Evolutionary conservation across 1,284 basidiomycete species (phyloP), one percentile per base, ranked within the genome.

Genomic region (Stereum hirsutum): DNA sequence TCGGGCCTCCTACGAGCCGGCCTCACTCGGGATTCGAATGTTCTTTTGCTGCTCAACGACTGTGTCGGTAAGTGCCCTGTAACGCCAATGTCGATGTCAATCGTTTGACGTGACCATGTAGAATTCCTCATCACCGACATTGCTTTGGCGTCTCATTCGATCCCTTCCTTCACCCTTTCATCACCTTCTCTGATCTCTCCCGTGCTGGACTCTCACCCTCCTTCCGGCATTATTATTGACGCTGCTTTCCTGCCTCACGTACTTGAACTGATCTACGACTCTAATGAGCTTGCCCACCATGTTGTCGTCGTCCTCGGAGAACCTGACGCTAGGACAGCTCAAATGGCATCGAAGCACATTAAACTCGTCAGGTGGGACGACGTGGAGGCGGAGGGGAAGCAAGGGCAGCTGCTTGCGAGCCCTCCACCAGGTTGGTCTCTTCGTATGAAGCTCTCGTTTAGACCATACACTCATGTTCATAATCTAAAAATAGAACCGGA

Each of bases 121-220:
- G 86, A 89, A 57, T 89, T 86, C 52, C 52, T 89, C 49, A 70
- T 89, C 41, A 68, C 75, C 19, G 87, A 89, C 59, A 66, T 89
- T 23, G 86, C 86, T 4, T 68, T 89, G 27, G 78, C 83, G 4
- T 75, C 77, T 2, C 70, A 80, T 51, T 80, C 78, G 6, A 78
- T 89, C 42, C 66, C 75, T 2, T 85, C 87, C 0, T 69, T 83
- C 51, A 88, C 85, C 2, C 62, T 89, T 34, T 64, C 75, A 15
- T 74, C 77, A 0, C 60, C 71, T 6, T 68, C 65, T 11, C 58
- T 89, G 10, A 68, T 89, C 34, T 65, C 75, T 1, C 61, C 66
- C 5, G 72, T 84, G 20, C 63, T 89, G 4, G 78, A 85, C 24
- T 61, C 62, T 2, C 76, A 86, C 49, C 69, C 74, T 1, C 81